Conservation (phyloP, 768 basidiomycete genomes). For the Inosperma sp. region DNA sequence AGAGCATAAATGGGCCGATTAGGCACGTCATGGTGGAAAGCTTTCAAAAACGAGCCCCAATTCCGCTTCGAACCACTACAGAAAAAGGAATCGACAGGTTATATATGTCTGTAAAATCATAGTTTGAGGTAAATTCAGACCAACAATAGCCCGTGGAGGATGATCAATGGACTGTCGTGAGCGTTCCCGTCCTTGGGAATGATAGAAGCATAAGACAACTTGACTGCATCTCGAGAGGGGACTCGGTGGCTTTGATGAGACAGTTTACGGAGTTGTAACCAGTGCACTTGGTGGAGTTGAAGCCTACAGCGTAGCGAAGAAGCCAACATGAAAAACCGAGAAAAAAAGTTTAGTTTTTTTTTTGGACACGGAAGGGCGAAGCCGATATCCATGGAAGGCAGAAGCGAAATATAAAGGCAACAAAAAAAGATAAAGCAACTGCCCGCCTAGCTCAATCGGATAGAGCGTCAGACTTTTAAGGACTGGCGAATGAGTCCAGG, state of each 20-base stretch:
- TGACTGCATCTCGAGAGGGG: conserved; percentile 13
- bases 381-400: too few species aligned
- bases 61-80: conserved; percentile 83
- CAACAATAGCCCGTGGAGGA: conserved; percentile 64
- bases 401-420: background rate
- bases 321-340: too few species aligned
- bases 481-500: conserved; percentile 15
- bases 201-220: conserved; percentile 21
- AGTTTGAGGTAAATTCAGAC: conserved; percentile 17
- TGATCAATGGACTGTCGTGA: conserved; percentile 44
- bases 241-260: conserved; percentile 8
- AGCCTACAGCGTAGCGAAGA: too few species aligned
- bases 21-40: conserved; percentile 57
- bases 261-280: conserved; percentile 6
- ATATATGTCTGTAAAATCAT: background rate
- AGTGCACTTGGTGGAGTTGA: too few species aligned
- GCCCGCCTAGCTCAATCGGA: conserved; percentile 68
- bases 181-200: conserved; percentile 25
- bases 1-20: conserved; percentile 69
- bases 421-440: background rate
- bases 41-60: conserved; percentile 78
- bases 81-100: background rate
- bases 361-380: too few species aligned
- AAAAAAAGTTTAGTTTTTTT: too few species aligned
- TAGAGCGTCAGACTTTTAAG: conserved; percentile 59